phyloP scores from a whole-genome alignment of 495 filamentous ascomycete genomes.

The Massariosphaeria phaeospora region DNA sequence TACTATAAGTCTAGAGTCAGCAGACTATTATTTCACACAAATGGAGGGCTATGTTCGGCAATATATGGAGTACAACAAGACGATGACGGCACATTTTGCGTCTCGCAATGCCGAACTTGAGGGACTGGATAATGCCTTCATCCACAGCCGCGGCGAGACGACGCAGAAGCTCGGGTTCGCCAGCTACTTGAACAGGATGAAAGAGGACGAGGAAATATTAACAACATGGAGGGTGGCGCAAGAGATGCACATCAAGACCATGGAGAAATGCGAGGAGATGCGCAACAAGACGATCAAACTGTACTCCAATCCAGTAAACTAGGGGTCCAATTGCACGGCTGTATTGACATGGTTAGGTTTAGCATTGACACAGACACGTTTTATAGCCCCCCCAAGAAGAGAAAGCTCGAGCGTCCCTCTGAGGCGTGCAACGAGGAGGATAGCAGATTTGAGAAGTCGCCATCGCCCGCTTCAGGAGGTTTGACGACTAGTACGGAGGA shows the following conservation, averaged over 20 bases:
- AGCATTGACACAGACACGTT: too few species aligned
- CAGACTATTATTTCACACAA: conserved; percentile 55
- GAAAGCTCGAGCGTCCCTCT: too few species aligned
- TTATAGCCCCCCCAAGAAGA: too few species aligned
- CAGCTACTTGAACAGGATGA: conserved; percentile 56
- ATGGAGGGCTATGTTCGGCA: conserved; percentile 66
- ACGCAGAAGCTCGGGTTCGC: conserved; percentile 46
- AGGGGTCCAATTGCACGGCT: not conserved
- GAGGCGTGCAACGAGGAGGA: too few species aligned
- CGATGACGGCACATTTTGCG: conserved; percentile 63
- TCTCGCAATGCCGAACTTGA: conserved; percentile 49
- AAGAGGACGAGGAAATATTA: conserved; percentile 59
- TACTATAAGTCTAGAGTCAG: conserved; percentile 38
- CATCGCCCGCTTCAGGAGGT: too few species aligned
- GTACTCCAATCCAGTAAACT: not conserved
- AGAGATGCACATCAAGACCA: conserved; percentile 58
- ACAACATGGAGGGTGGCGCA: conserved; percentile 60
- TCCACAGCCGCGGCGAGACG: conserved; percentile 51
- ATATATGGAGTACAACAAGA: conserved; percentile 61
- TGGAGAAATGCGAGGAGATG: conserved; percentile 56
- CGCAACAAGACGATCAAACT: conserved; percentile 14
- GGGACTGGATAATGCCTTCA: conserved; percentile 46
- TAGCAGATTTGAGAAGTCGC: too few species aligned
- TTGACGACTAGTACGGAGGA: too few species aligned
- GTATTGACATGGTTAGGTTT: not conserved